Evolutionary conservation across 2,329 filamentous ascomycete species (phyloP).

Genomic region (Botryosphaeria dothidea): DNA sequence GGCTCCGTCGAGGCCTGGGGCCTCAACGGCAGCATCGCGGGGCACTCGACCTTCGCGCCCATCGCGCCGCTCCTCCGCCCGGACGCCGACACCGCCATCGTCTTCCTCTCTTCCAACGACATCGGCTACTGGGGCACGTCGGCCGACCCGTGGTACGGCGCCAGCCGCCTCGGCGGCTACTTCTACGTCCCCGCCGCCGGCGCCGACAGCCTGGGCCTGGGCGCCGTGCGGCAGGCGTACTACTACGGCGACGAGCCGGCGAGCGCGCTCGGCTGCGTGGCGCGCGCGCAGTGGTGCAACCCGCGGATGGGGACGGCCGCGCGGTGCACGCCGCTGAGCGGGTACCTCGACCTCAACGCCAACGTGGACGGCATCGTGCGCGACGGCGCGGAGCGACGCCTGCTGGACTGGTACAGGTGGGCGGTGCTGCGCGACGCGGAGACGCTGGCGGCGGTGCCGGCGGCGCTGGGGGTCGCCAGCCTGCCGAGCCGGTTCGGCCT

Average conservation of each 20-base stretch:
- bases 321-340: neutral
- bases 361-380: neutral
- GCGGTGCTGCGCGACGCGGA: constrained; percentile 23
- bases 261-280: constrained; percentile 17
- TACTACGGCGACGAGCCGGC: constrained; percentile 15
- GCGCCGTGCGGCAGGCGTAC: neutral
- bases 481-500: constrained; percentile 19
- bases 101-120: constrained; percentile 32
- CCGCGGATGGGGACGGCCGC: neutral
- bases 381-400: neutral
- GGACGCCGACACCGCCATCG: constrained; percentile 32
- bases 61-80: constrained; percentile 29
- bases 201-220: neutral
- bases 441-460: constrained; percentile 11
- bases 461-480: constrained; percentile 18
- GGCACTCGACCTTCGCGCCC: constrained; percentile 19
- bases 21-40: neutral
- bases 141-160: constrained; percentile 34
- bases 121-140: constrained; percentile 28
- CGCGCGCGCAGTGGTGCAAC: constrained; percentile 21
- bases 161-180: constrained; percentile 17
- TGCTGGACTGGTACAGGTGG: constrained; percentile 28
- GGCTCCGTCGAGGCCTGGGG: neutral
- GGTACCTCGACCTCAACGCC: neutral
- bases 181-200: neutral